phyloP scores from a whole-genome alignment of 1,284 basidiomycete species.

The Cutaneotrichosporon sp. region DNA sequence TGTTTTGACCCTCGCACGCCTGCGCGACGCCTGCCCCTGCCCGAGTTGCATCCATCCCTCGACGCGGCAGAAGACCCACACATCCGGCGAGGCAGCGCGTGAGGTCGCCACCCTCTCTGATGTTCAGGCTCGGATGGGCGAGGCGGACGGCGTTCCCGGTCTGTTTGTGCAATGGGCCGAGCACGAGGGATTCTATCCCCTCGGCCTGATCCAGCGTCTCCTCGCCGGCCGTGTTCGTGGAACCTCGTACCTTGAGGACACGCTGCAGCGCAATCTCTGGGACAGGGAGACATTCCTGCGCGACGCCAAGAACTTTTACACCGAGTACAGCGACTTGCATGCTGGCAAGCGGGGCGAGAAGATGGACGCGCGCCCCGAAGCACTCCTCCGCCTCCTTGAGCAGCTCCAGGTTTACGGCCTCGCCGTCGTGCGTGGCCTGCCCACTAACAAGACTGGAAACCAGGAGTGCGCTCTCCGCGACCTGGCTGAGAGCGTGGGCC shows the following conservation, averaged over 20 bases:
- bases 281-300: constrained; percentile 10
- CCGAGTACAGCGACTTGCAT: constrained; percentile 19
- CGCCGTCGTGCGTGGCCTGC: constrained; percentile 60
- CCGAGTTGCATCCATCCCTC: constrained; percentile 65
- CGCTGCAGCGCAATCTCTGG: constrained; percentile 21
- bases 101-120: constrained; percentile 38
- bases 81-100: constrained; percentile 34
- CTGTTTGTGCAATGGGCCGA: constrained; percentile 19
- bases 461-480: constrained; percentile 64
- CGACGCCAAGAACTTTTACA: constrained; percentile 13
- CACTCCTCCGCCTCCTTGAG: constrained; percentile 29
- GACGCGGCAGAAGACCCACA: constrained; percentile 75
- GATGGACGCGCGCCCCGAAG: constrained; percentile 16
- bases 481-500: constrained; percentile 68
- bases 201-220: constrained; percentile 20
- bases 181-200: constrained; percentile 22
- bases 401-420: constrained; percentile 58
- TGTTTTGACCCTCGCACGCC: constrained; percentile 50
- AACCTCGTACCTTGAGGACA: constrained; percentile 17
- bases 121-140: constrained; percentile 55
- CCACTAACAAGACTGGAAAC: constrained; percentile 60
- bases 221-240: constrained; percentile 15
- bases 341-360: constrained; percentile 7
- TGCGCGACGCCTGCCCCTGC: constrained; percentile 63
- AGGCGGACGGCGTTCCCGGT: constrained; percentile 9